phyloP scores from a whole-genome alignment of 2,329 filamentous ascomycete species.

The Nakataea oryzae region DNA sequence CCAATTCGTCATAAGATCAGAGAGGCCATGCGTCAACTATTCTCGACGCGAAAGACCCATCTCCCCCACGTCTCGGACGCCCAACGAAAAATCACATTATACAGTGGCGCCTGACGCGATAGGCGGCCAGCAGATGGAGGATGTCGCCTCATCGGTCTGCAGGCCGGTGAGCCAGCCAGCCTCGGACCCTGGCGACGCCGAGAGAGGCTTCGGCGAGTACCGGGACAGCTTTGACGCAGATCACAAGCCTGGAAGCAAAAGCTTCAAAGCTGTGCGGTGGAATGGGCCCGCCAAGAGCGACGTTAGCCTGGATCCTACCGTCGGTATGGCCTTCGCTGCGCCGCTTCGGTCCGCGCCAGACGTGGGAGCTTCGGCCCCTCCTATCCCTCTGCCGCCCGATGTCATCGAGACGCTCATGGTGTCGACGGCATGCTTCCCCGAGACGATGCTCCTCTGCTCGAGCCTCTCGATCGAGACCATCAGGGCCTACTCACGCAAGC shows the following conservation, averaged over 20 bases:
- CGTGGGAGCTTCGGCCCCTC: conserved; percentile 7
- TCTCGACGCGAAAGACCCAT: background rate
- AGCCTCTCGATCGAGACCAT: conserved; percentile 48
- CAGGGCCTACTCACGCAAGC: conserved; percentile 41
- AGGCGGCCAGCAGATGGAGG: background rate
- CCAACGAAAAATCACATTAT: background rate
- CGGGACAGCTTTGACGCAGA: background rate
- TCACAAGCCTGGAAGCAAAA: background rate
- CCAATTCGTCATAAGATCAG: background rate
- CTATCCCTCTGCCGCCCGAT: conserved; percentile 40
- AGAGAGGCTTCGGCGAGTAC: background rate
- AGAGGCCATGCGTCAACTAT: background rate
- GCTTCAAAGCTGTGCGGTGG: background rate
- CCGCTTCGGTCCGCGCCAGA: background rate
- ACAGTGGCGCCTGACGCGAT: background rate
- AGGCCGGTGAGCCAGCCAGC: background rate
- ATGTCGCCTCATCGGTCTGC: background rate
- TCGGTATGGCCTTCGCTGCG: background rate
- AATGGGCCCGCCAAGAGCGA: background rate
- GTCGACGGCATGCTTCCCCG: conserved; percentile 45
- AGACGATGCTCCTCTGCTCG: conserved; percentile 45
- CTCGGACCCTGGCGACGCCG: background rate
- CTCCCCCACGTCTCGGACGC: background rate
- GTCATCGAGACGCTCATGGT: conserved; percentile 43
- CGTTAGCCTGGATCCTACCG: background rate